A percentile compares a stretch with the other conserved stretches of the same genome.
These are phyloP conservation scores for Naganishia cerealis DNA, from an alignment of 1,284 basidiomycete genomes.

Conservation along the genomic window DNA sequence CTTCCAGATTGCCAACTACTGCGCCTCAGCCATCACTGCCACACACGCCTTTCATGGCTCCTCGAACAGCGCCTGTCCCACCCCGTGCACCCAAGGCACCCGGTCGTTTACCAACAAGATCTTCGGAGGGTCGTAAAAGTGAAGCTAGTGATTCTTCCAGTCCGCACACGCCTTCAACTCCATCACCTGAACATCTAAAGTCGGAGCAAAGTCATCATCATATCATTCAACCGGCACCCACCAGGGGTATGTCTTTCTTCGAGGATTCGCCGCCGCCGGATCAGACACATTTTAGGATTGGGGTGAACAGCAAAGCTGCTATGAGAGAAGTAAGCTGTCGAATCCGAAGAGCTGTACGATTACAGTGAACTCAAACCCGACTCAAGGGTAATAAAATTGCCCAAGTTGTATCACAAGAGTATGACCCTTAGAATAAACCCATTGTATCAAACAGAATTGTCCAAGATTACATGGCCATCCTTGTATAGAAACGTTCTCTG, in stretches of 20 bases:
- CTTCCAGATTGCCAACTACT: background rate
- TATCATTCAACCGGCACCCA: background rate
- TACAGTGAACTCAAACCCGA: background rate
- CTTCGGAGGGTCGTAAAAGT: no score
- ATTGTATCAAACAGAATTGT: background rate
- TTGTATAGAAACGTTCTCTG: background rate
- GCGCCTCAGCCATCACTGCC: background rate
- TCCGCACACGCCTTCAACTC: conserved; percentile 11
- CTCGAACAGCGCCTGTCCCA: conserved; percentile 29
- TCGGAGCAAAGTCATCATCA: background rate
- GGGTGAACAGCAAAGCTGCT: conserved; percentile 9
- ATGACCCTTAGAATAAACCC: background rate
- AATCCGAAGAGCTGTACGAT: conserved; percentile 11
- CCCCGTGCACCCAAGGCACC: conserved; percentile 13
- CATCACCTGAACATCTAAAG: conserved; percentile 5
- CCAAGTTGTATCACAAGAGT: background rate
- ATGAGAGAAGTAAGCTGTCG: conserved; percentile 16
- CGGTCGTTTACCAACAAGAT: background rate
- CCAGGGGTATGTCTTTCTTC: conserved; percentile 15
- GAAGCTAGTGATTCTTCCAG: background rate
- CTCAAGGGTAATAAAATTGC: background rate
- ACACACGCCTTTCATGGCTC: conserved; percentile 22
- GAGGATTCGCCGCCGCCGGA: conserved; percentile 17
- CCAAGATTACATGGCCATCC: background rate
- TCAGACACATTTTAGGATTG: conserved; percentile 20